phyloP scores from a whole-genome alignment of 2,329 filamentous ascomycete species.

The Colletotrichum tamarilloi region DNA sequence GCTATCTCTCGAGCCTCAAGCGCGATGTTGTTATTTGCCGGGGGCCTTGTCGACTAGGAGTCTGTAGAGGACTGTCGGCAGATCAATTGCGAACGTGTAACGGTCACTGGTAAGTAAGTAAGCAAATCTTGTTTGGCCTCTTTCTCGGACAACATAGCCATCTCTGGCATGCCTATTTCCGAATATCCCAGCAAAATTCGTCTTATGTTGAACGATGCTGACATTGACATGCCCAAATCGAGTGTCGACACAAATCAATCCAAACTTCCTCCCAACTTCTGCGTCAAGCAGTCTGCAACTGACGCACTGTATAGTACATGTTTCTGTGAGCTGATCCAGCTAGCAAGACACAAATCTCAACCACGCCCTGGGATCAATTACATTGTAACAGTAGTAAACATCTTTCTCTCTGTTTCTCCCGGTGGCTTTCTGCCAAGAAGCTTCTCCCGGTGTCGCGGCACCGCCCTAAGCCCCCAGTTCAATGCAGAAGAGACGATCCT shows the following conservation, averaged over 20 bases:
- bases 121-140: constrained; percentile 4
- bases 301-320: neutral
- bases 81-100: constrained; percentile 4
- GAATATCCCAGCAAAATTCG: neutral
- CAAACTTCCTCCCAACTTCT: neutral
- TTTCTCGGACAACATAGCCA: neutral
- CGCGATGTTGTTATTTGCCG: neutral
- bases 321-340: constrained; percentile 12
- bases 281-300: neutral
- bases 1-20: neutral
- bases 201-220: neutral
- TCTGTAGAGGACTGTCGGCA: neutral
- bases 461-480: constrained; percentile 21
- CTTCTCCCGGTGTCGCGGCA: neutral
- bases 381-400: neutral
- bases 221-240: neutral
- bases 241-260: neutral
- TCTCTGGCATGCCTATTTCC: neutral
- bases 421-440: constrained; percentile 12
- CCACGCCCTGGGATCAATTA: constrained; percentile 21
- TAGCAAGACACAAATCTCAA: constrained; percentile 29
- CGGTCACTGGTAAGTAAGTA: neutral
- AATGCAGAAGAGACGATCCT: constrained; percentile 30
- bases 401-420: neutral
- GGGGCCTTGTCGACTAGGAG: constrained; percentile 3